Base-by-base conservation (phyloP, 257 asterid genomes). In the Ligustrum vulgare region DNA sequence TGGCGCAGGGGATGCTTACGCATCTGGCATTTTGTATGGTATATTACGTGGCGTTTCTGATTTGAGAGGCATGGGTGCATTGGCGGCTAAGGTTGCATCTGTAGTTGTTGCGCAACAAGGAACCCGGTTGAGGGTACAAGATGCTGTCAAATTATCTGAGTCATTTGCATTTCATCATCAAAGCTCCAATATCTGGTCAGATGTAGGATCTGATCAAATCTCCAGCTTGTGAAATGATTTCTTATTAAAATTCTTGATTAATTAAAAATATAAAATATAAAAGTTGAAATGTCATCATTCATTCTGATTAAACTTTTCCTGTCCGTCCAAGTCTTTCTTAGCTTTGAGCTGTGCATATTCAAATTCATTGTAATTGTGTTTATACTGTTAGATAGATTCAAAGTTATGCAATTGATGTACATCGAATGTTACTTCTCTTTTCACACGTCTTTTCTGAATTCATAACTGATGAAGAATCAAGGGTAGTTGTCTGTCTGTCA, bases 1-100 rank as follows among this genome's bases (percentile, higher is more conserved):
- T 83, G 99, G 99, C 47, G 99, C 99, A 35, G 99, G 99, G 66
- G 99, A 94, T 85, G 99, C 98, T 41, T 94, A 94, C 75, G 99
- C 99, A 63, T 89, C 99, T 10, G 99, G 99, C 72, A 81, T 94
- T 64, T 84, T 94, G 75, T 94, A 94, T 69, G 93, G 98, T 64
- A 43, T 94, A 41, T 80, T 89, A 37, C 84, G 82, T 9, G 96
- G 96, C 0, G 86, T 80, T 28, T 84, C 97, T 33, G 96, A 92
- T 85, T 72, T 89, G 80, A 92, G 83, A 84, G 93, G 83, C 63
- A 82, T 94, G 87, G 99, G 99, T 78, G 43, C 87, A 15, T 78
- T 92, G 78, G 99, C 98, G 32, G 90, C 99, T 36, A 92, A 92
- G 83, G 94, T 94, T 37, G 99, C 99, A 76, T 90, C 99, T 8